These are phyloP conservation scores for Funneliformis mosseae DNA, from an alignment of 192 early-diverging fungal species.

Conservation along the genomic window DNA sequence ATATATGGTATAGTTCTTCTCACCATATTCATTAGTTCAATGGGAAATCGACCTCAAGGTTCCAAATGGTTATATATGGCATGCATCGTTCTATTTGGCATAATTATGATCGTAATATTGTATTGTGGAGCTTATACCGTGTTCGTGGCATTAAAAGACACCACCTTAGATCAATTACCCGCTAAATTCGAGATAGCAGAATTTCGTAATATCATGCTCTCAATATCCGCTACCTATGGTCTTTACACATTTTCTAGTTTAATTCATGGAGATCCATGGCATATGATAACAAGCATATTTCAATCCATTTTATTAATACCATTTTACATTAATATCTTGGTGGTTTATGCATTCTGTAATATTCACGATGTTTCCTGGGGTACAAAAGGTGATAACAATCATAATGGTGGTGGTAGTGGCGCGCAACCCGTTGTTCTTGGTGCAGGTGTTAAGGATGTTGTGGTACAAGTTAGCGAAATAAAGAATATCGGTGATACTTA, in stretches of 20 bases:
- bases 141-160: too few relatives aligned
- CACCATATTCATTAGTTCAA: conserved; percentile 84
- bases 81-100: too few relatives aligned
- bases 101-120: too few relatives aligned
- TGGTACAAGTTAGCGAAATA: conserved; percentile 64
- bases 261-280: conserved; percentile 65
- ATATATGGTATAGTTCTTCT: conserved; percentile 80
- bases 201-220: conserved; percentile 50
- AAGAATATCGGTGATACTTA: conserved; percentile 84
- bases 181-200: too few relatives aligned
- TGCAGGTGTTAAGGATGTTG: conserved; percentile 72
- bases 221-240: conserved; percentile 62
- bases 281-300: conserved; percentile 61
- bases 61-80: too few relatives aligned
- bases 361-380: conserved; percentile 75
- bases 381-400: conserved; percentile 83
- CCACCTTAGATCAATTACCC: too few relatives aligned
- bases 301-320: conserved; percentile 70
- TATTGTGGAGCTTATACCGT: too few relatives aligned
- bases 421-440: conserved; percentile 69
- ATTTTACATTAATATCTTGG: conserved; percentile 61
- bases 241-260: conserved; percentile 64
- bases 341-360: conserved; percentile 38
- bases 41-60: conserved; percentile 96
- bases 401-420: conserved; percentile 61